Base-by-base conservation (phyloP, 139 green algal species). In the Trebouxia sp. region DNA sequence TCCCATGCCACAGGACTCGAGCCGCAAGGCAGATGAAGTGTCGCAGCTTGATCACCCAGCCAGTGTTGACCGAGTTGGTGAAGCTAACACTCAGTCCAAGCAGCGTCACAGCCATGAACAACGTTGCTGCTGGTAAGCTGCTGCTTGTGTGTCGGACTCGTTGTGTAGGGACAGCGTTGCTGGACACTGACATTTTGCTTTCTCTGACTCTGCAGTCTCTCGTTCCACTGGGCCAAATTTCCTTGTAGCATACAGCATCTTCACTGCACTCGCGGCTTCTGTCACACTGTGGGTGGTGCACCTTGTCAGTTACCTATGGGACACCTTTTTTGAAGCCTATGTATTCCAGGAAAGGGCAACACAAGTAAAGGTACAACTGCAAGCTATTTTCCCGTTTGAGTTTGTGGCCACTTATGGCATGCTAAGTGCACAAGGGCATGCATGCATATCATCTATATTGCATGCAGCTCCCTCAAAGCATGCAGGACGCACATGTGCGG, bases 131-230 rank as follows among this genome's bases (percentile, higher is more conserved):
- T 8, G 62, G 62, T 72, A 43, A 14, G 32, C n/a, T n/a, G n/a
- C n/a, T n/a, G n/a, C n/a, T n/a, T n/a, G n/a, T n/a, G n/a, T n/a
- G n/a, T n/a, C n/a, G n/a, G n/a, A n/a, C n/a, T n/a, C n/a, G n/a
- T n/a, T n/a, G n/a, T n/a, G n/a, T n/a, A n/a, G n/a, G n/a, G n/a
- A n/a, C n/a, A n/a, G n/a, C n/a, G n/a, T n/a, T n/a, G n/a, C n/a
- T n/a, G n/a, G n/a, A n/a, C n/a, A n/a, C n/a, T n/a, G n/a, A n/a
- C n/a, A n/a, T n/a, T n/a, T n/a, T n/a, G n/a, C n/a, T n/a, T n/a
- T n/a, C n/a, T n/a, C n/a, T n/a, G n/a, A n/a, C 5, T 32, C n/a
- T 75, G 69, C 69, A 77, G 69, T 77, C 6, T 77, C 69, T 9
- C 69, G 55, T 10, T n/a, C 69, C 37, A n/a, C 55, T 56, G 69